phyloP scores from a whole-genome alignment of 495 filamentous ascomycete species.

The Aspergillus carlsbadensis region DNA sequence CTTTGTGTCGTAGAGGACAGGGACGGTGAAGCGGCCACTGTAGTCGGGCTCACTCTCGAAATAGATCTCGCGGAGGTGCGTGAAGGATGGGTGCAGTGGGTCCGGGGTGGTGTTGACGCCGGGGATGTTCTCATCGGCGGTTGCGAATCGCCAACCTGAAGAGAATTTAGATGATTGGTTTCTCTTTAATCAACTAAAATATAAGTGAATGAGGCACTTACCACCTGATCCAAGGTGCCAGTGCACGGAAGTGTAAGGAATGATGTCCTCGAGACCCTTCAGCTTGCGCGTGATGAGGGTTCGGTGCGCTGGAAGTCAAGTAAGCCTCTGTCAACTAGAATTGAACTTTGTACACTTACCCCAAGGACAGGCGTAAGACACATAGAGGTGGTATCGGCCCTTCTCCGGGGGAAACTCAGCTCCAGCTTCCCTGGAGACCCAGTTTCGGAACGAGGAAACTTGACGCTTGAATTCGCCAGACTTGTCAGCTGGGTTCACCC shows the following conservation, averaged over 20 bases:
- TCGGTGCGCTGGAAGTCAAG: conserved; percentile 51
- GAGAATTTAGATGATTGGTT: background rate
- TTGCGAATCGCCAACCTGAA: conserved; percentile 78
- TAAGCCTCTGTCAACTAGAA: background rate
- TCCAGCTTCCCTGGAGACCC: conserved; percentile 62
- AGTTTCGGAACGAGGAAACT: conserved; percentile 67
- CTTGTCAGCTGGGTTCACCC: conserved; percentile 71
- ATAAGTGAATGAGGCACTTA: conserved; percentile 18
- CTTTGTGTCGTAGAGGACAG: conserved; percentile 63
- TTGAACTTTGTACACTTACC: conserved; percentile 36
- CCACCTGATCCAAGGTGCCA: conserved; percentile 66
- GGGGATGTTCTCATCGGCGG: conserved; percentile 59
- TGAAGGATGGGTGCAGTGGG: conserved; percentile 51
- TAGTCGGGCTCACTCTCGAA: conserved; percentile 60
- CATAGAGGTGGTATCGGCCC: conserved; percentile 68
- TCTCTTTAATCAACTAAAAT: background rate
- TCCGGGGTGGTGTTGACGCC: conserved; percentile 55
- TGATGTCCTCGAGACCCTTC: conserved; percentile 66
- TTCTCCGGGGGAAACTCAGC: conserved; percentile 67
- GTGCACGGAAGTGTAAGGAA: conserved; percentile 64
- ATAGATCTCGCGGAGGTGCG: conserved; percentile 60
- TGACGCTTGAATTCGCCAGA: conserved; percentile 89
- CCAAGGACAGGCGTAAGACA: conserved; percentile 74
- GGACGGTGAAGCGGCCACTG: conserved; percentile 60
- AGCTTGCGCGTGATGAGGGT: conserved; percentile 65